These are phyloP conservation scores for Blastobotrys mokoenaii DNA, from an alignment of 805 yeast genomes.

Conservation along the genomic window DNA sequence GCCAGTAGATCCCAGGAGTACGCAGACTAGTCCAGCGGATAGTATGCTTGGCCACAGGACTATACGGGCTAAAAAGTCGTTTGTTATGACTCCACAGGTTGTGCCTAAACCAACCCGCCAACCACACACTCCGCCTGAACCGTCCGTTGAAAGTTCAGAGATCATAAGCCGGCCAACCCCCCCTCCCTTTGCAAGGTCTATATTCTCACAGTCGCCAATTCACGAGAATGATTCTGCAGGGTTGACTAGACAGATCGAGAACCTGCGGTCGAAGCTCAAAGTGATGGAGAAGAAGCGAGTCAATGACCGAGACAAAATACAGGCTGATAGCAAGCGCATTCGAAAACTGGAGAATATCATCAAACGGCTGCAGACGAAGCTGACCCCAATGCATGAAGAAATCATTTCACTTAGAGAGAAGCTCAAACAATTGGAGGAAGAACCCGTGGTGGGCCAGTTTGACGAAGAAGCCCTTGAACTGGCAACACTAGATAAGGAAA, in stretches of 20 bases:
- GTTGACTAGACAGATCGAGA: conserved; percentile 17
- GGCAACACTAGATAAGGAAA: conserved; percentile 28
- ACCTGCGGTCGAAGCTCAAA: conserved; percentile 18
- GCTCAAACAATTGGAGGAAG: conserved; percentile 14
- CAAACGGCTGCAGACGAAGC: conserved; percentile 23
- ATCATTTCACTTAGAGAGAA: conserved; percentile 17
- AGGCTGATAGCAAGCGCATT: conserved; percentile 18
- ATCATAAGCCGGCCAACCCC: too few species aligned
- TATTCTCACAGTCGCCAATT: neutral
- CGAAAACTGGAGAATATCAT: conserved; percentile 22
- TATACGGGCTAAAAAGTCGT: too few species aligned
- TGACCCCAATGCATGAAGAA: conserved; percentile 25
- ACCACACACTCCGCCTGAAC: too few species aligned
- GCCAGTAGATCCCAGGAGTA: too few species aligned
- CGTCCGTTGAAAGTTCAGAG: too few species aligned
- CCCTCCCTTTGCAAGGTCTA: too few species aligned
- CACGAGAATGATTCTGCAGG: neutral
- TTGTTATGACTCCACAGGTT: too few species aligned
- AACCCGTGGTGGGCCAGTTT: conserved; percentile 10
- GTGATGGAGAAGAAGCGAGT: conserved; percentile 20
- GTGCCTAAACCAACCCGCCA: too few species aligned
- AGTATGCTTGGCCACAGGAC: too few species aligned
- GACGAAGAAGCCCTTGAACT: conserved; percentile 26
- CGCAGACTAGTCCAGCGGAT: too few species aligned
- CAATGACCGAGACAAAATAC: conserved; percentile 20